These are phyloP conservation scores for Aspergillus pseudoterreus DNA, from an alignment of 2,329 filamentous ascomycete species.

Conservation along the genomic window DNA sequence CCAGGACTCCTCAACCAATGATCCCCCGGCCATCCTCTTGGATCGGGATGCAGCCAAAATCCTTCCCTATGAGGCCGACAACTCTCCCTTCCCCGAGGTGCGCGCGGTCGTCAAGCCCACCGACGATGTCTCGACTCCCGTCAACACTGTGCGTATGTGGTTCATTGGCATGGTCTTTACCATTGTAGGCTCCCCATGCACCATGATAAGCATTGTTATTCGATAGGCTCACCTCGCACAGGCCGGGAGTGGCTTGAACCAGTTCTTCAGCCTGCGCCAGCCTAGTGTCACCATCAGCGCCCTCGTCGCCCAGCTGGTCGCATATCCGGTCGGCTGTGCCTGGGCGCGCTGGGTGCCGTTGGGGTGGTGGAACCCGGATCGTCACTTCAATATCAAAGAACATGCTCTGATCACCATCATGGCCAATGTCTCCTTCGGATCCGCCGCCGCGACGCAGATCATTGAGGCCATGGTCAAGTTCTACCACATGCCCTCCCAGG, in stretches of 20 bases:
- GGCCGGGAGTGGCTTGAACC: slow-evolving; percentile 36
- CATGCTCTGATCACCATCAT: slow-evolving; percentile 45
- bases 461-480: slow-evolving; percentile 44
- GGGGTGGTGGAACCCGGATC: slow-evolving; percentile 41
- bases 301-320: slow-evolving; percentile 41
- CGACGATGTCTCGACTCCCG: slow-evolving; percentile 28
- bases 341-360: slow-evolving; percentile 38
- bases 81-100: slow-evolving; percentile 39
- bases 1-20: neutral
- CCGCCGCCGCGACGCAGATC: slow-evolving; percentile 34
- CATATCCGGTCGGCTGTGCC: slow-evolving; percentile 42
- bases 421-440: slow-evolving; percentile 49
- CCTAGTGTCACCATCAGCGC: slow-evolving; percentile 38
- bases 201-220: neutral
- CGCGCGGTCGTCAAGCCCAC: slow-evolving; percentile 33
- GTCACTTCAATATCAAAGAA: slow-evolving; percentile 39
- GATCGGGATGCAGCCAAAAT: slow-evolving; percentile 30
- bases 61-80: slow-evolving; percentile 33
- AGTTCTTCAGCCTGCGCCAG: slow-evolving; percentile 37
- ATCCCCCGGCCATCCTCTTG: slow-evolving; percentile 22
- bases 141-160: slow-evolving; percentile 37
- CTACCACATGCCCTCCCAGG: slow-evolving; percentile 56
- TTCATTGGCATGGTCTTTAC: slow-evolving; percentile 36
- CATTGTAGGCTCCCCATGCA: slow-evolving; percentile 22
- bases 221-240: slow-evolving; percentile 12